Evolutionary conservation across 495 filamentous ascomycete species (phyloP), one percentile per base, ranked within the genome.

Genomic region (Penicillium ucsense): DNA sequence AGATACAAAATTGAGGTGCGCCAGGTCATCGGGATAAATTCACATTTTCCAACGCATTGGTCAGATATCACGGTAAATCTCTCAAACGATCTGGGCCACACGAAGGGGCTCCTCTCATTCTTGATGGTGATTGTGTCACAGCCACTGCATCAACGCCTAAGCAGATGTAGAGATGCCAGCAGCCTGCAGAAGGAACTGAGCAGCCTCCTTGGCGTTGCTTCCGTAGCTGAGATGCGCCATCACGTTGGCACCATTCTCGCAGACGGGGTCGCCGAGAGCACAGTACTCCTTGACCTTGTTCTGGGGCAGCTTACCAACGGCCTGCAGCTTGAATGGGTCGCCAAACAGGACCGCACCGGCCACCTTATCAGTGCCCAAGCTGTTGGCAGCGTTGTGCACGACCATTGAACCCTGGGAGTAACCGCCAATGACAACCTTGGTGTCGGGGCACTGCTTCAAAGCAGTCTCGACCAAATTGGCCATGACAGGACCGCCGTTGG

Each of bases 381-480:
- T 56, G 34, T 38, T 60, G 8, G 67, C 66, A 4, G 74, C 74
- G 43, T 73, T 72, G 62, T 78, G 78, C 3, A 73, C 68, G 9
- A 77, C 60, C 66, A 74, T 71, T 1, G 66, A 67, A 10, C 73
- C 77, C 53, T 82, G 79, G 2, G 75, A 79, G 55, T 83, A 85
- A 31, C 80, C 81, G 5, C 72, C 68, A 7, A 78, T 59, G n/a
- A 82, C 72, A 46, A 84, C 67, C 59, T 81, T 78, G 41, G 79
- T 82, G 35, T 71, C 64, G 1, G 81, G 79, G 51, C 80, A 85
- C 29, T 69, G 57, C n/a, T 49, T 52, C 6, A 75, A 60, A 3
- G 73, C 72, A 7, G 69, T 58, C 32, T 66, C 60, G 30, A 77
- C 73, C 34, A 75, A 66, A 1, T 51, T 50, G 28, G 74, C 76